Evolutionary conservation across 371 early-diverging fungal species (phyloP).

Genomic region (Haplosporangium sp.): DNA sequence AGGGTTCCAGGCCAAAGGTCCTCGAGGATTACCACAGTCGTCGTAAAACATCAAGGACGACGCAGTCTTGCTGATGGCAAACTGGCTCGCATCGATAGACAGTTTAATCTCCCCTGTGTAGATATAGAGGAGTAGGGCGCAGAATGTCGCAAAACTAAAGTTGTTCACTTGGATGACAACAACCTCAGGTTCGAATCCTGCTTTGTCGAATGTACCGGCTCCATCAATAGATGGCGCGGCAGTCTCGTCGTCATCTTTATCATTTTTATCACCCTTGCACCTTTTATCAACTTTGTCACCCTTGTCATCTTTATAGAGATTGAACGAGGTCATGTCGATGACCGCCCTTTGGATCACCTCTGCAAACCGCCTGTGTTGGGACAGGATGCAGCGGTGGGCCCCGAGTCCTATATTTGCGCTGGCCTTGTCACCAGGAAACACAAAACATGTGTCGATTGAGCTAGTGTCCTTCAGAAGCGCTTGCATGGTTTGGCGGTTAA

Average conservation of each 20-base stretch:
- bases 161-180: not conserved
- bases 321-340: too few relatives aligned
- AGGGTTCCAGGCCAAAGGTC: not conserved
- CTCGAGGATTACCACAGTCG: not conserved
- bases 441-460: conserved; percentile 14
- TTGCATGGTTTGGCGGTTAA: not conserved
- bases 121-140: conserved; percentile 8
- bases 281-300: too few relatives aligned
- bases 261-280: too few relatives aligned
- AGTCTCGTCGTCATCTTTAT: too few relatives aligned
- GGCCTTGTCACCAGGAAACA: not conserved
- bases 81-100: not conserved
- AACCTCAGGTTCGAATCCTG: too few relatives aligned
- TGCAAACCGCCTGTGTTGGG: not conserved
- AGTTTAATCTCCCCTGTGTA: conserved; percentile 15
- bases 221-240: too few relatives aligned
- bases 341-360: conserved; percentile 2
- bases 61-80: conserved; percentile 4
- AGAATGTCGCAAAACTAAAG: conserved; percentile 2
- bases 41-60: not conserved
- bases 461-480: conserved; percentile 12
- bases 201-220: too few relatives aligned
- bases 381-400: not conserved
- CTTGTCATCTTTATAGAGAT: too few relatives aligned
- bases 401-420: not conserved